Evolutionary conservation across 2,329 filamentous ascomycete genomes (phyloP).

Genomic region (Penicillium sp.): DNA sequence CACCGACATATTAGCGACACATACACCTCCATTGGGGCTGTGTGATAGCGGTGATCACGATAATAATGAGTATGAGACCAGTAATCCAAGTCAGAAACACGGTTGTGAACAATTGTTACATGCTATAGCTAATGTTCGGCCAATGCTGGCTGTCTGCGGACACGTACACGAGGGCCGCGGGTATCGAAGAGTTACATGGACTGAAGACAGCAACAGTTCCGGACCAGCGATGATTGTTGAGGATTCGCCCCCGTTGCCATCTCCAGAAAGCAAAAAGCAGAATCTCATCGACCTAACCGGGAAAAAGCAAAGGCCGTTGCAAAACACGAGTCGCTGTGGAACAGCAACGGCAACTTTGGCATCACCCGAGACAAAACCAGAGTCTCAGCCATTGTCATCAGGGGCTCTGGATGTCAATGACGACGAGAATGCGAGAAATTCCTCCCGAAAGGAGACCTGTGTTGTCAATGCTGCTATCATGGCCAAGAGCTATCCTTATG

Average conservation of each 20-base stretch:
- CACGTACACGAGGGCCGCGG: slow-evolving; percentile 57
- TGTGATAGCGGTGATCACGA: slow-evolving; percentile 39
- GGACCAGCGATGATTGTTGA: neutral
- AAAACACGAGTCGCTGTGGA: slow-evolving; percentile 21
- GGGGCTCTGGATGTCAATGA: neutral
- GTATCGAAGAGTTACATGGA: slow-evolving; percentile 50
- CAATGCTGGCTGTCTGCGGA: slow-evolving; percentile 54
- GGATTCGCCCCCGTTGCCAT: slow-evolving; percentile 29
- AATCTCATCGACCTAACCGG: slow-evolving; percentile 52
- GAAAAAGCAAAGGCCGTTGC: slow-evolving; percentile 33
- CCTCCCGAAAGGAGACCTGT: slow-evolving; percentile 59
- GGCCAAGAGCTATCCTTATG: slow-evolving; percentile 63
- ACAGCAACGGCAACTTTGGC: too few species aligned
- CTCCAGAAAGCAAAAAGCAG: slow-evolving; percentile 50
- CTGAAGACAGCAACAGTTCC: slow-evolving; percentile 13
- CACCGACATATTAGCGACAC: slow-evolving; percentile 53
- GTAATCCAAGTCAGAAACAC: slow-evolving; percentile 19
- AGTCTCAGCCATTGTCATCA: slow-evolving; percentile 4
- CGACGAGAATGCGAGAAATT: slow-evolving; percentile 17
- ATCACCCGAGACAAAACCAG: too few species aligned
- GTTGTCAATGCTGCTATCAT: slow-evolving; percentile 76
- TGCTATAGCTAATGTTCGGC: slow-evolving; percentile 45
- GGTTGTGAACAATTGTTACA: slow-evolving; percentile 49
- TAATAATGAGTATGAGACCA: neutral
- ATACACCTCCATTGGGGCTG: slow-evolving; percentile 52